These are phyloP conservation scores for Kwoniella sp. DNA, from an alignment of 768 basidiomycete species.

Conservation along the genomic window DNA sequence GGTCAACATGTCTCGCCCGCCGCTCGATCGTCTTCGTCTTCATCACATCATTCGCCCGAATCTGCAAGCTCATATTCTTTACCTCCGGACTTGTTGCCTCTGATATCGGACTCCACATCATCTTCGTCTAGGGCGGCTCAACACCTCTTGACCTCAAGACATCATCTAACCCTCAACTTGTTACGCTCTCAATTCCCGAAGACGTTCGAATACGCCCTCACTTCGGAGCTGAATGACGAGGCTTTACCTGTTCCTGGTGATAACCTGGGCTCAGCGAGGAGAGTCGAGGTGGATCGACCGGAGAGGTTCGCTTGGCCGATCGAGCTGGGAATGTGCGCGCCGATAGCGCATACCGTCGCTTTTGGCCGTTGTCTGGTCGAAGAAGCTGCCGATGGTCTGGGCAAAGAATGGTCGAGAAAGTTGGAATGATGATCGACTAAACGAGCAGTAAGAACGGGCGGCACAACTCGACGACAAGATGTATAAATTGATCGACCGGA, in stretches of 20 bases:
- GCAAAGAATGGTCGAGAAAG: conserved; percentile 33
- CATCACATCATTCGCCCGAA: conserved; percentile 20
- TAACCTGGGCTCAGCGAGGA: conserved; percentile 34
- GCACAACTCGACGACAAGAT: too few species aligned
- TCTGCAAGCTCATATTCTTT: conserved; percentile 5
- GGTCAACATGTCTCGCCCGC: conserved; percentile 26
- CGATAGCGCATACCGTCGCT: conserved; percentile 37
- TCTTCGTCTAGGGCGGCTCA: conserved; percentile 27
- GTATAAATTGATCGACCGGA: too few species aligned
- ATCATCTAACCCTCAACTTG: conserved; percentile 33
- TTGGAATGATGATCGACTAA: too few species aligned
- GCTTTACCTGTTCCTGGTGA: conserved; percentile 40
- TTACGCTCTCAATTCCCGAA: conserved; percentile 33
- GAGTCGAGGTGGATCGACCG: conserved; percentile 37
- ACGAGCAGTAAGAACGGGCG: too few species aligned
- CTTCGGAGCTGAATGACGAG: conserved; percentile 38
- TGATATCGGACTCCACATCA: conserved; percentile 25
- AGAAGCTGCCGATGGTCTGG: conserved; percentile 33
- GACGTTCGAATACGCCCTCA: conserved; percentile 38
- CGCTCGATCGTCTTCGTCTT: conserved; percentile 10
- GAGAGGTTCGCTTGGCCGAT: conserved; percentile 49
- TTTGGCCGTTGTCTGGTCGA: conserved; percentile 45
- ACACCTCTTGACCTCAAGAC: conserved; percentile 34
- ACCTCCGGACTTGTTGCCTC: conserved; percentile 36
- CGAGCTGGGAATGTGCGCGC: conserved; percentile 45